phyloP scores from a whole-genome alignment of 495 filamentous ascomycete species.

The Melanomma pulvis-pyrius region DNA sequence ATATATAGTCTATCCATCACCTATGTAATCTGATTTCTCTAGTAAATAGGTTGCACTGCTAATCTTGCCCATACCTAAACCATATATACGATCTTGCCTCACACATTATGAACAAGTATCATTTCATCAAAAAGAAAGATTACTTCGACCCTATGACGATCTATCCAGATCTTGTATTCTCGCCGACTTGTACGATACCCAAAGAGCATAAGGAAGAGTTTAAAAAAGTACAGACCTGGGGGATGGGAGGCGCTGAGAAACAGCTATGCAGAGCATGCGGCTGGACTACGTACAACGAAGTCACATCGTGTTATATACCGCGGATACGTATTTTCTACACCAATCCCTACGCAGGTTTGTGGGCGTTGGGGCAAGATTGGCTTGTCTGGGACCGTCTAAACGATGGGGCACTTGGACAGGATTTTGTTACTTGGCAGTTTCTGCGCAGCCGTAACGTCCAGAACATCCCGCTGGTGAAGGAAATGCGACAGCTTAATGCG shows the following conservation, averaged over 20 bases:
- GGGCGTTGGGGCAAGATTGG: slow-evolving; percentile 1
- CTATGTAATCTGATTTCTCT: too few relatives aligned
- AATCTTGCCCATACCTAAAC: too few relatives aligned
- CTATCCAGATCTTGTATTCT: too few relatives aligned
- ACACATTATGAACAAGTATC: background rate
- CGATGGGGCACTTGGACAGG: background rate
- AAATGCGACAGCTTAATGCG: background rate
- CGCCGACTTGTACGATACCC: too few relatives aligned
- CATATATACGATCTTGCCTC: background rate
- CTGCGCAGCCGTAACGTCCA: background rate
- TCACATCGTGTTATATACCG: background rate
- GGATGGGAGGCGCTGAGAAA: background rate
- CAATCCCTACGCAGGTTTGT: background rate
- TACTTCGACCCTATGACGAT: too few relatives aligned
- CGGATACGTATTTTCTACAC: background rate
- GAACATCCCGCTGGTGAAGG: slow-evolving; percentile 11
- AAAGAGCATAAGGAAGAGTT: too few relatives aligned
- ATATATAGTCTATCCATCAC: too few relatives aligned
- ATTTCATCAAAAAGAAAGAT: too few relatives aligned
- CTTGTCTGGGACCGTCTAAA: slow-evolving; percentile 11
- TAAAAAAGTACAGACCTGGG: too few relatives aligned
- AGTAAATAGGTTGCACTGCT: too few relatives aligned
- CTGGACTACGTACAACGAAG: slow-evolving; percentile 2
- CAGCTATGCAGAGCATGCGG: slow-evolving; percentile 12
- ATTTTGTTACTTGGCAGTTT: slow-evolving; percentile 10